Base-by-base conservation (phyloP, 2,329 filamentous ascomycete species). In the Paraphoma sp. region DNA sequence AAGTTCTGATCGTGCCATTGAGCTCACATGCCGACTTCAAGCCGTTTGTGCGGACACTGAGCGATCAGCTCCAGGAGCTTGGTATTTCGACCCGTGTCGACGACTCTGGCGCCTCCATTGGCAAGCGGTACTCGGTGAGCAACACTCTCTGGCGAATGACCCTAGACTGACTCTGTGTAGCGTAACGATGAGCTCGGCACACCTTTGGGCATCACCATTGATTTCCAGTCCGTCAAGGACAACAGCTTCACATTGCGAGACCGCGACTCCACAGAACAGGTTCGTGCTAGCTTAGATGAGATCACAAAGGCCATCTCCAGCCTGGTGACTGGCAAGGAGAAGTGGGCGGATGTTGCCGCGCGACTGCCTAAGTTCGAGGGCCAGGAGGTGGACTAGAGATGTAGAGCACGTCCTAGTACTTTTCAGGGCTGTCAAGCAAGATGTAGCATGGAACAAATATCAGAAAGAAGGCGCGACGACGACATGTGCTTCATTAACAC, bases 171-270 rank as follows among this genome's bases (percentile, higher is more conserved):
- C 23, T 23, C 5, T 23, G n/a, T 45, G 28, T 53, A 75, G 74
- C 89, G 95, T 70, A 97, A 97, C 76, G 94, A 98, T 78, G 94
- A 98, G 81, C 86, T 97, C 56, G 95, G 94, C 71, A 98, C 95
- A 44, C 92, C 94, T 7, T 89, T 97, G 63, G 94, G 93, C 74
- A 89, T 98, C 77, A 98, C 94, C 0, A 87, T 98, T 57, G 94
- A 98, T 51, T 98, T 97, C 85, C 92, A 98, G 83, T 96, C 92
- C 46, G 82, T 97, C 65, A 88, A 96, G 79, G 93, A 97, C 76
- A 87, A 87, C 74, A 90, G 90, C 7, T 86, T 96, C 73, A 98
- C 94, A 1, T 86, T 98, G 63, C 85, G 94, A 73, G 94, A 98
- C 76, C 89, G 62, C 44, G 95, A 98, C 80, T 90, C 89, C 42